Conservation (phyloP, 2,329 filamentous ascomycete genomes). For the Cladosporium sp. region DNA sequence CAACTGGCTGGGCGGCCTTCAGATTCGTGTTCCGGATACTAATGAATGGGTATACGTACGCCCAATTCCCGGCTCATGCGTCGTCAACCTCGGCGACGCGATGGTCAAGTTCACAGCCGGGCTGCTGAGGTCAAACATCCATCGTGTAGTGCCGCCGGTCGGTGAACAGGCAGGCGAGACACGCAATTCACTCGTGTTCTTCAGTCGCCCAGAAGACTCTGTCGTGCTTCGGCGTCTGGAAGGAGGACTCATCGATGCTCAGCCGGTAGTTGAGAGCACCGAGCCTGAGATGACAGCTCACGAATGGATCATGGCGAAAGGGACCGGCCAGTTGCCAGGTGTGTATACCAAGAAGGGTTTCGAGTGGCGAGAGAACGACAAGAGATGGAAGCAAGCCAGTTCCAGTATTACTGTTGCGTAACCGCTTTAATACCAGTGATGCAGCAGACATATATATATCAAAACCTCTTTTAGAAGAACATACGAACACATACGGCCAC, state of each 20-base stretch:
- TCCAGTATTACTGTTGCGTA: no score
- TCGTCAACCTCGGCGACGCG: constrained; percentile 45
- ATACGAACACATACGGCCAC: no score
- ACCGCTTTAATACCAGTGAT: no score
- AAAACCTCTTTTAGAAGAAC: no score
- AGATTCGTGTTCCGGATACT: constrained; percentile 40
- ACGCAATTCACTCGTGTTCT: constrained; percentile 52
- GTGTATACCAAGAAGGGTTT: not conserved
- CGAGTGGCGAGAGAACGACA: not conserved
- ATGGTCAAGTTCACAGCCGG: constrained; percentile 41
- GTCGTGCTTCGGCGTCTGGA: constrained; percentile 37
- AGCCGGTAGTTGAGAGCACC: not conserved
- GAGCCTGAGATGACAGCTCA: not conserved
- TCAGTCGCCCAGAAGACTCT: constrained; percentile 46
- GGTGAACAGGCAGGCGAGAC: constrained; percentile 39
- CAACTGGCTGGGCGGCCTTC: constrained; percentile 50
- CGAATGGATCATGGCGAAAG: constrained; percentile 1
- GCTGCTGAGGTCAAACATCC: constrained; percentile 31
- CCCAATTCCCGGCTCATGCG: constrained; percentile 43
- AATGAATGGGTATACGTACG: constrained; percentile 47
- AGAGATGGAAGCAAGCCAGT: not conserved
- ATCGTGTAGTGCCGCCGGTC: constrained; percentile 46
- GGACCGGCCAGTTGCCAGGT: not conserved
- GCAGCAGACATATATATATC: no score
- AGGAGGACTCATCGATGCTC: constrained; percentile 8